These are phyloP conservation scores for Manihot esculenta DNA, from an alignment of 441 rosid species.

Conservation along the genomic window DNA sequence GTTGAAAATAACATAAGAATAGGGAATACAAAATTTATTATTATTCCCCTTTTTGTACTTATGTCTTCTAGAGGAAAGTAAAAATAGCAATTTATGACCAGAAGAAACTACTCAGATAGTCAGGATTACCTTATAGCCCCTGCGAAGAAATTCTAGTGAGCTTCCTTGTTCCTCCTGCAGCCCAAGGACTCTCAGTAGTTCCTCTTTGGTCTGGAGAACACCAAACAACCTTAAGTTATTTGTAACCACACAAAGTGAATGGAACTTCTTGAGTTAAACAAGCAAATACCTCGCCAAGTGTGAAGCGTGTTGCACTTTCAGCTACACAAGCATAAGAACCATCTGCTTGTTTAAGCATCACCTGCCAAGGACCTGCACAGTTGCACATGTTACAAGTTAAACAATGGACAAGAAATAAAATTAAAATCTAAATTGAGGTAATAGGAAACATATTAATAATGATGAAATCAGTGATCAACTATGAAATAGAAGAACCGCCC, in stretches of 20 bases:
- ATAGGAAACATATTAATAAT: background rate
- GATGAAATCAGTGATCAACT: background rate
- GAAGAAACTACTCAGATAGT: conserved; percentile 11
- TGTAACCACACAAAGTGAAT: conserved; percentile 15
- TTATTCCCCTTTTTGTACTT: background rate
- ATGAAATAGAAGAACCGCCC: background rate
- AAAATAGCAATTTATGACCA: background rate
- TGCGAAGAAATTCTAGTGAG: conserved; percentile 82
- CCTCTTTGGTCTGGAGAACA: conserved; percentile 78
- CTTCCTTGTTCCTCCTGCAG: conserved; percentile 92
- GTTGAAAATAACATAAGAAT: background rate
- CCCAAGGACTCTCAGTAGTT: conserved; percentile 82
- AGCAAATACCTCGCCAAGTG: conserved; percentile 73
- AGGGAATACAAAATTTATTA: too few species aligned
- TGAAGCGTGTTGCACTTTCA: conserved; percentile 82
- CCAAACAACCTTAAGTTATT: conserved; percentile 16
- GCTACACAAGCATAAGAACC: conserved; percentile 85
- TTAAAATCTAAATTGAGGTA: background rate
- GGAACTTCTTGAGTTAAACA: conserved; percentile 3
- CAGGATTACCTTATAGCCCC: conserved; percentile 76
- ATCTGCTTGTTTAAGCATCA: conserved; percentile 92
- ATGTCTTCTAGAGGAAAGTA: background rate
- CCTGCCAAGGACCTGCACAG: conserved; percentile 98
- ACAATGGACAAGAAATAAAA: background rate
- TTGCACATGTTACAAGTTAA: conserved; percentile 16